These are phyloP conservation scores for Melocanna baccifera DNA, from an alignment of 176 grass and related monocot genomes.

Conservation along the genomic window DNA sequence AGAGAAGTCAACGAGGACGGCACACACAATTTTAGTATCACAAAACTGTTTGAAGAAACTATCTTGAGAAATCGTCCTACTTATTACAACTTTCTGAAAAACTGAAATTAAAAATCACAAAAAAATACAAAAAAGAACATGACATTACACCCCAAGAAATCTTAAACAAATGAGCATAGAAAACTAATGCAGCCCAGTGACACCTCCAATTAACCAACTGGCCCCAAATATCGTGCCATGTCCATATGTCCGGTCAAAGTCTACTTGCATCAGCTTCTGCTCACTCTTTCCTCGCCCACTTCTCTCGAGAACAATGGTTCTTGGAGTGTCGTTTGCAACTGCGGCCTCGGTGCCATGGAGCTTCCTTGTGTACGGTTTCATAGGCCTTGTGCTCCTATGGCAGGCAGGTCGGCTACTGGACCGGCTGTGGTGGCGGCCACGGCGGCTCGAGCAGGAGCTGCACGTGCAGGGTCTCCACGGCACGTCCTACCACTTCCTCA, in stretches of 20 bases:
- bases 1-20: no score
- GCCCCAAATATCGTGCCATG: background rate
- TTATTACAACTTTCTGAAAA: no score
- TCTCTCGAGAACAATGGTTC: slow-evolving; percentile 22
- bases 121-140: no score
- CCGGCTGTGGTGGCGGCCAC: slow-evolving; percentile 42
- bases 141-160: background rate
- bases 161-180: background rate
- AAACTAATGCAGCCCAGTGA: background rate
- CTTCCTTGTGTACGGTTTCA: slow-evolving; percentile 11
- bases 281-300: background rate
- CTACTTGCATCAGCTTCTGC: background rate
- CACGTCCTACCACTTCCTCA: slow-evolving; percentile 39
- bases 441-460: slow-evolving; percentile 43
- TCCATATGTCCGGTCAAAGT: background rate
- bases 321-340: background rate
- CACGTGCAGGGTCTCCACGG: slow-evolving; percentile 47
- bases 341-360: slow-evolving; percentile 24
- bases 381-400: slow-evolving; percentile 35
- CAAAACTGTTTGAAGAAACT: fast-evolving
- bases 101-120: no score
- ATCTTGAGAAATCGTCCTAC: no score
- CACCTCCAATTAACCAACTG: slow-evolving; percentile 9
- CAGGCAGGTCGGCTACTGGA: slow-evolving; percentile 33
- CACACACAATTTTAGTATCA: no score